Conservation (phyloP, 495 filamentous ascomycete species). For the Emericellopsis terricola region DNA sequence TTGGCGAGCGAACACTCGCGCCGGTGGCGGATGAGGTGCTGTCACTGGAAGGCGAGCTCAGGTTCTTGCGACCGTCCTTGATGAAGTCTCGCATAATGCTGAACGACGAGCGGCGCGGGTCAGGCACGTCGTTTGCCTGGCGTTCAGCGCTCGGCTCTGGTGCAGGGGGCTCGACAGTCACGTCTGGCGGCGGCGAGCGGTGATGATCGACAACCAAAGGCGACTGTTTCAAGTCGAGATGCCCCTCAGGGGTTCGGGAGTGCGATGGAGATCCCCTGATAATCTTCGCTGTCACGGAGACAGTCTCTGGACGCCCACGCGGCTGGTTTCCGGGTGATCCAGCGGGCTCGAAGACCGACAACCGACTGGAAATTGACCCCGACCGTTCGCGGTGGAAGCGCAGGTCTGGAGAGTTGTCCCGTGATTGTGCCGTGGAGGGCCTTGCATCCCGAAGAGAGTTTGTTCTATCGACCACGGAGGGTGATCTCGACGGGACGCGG, state of each 20-base stretch:
- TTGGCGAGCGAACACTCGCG: constrained; percentile 22
- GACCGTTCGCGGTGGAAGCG: constrained; percentile 15
- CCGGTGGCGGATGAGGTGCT: constrained; percentile 14
- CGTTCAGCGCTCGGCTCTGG: constrained; percentile 11
- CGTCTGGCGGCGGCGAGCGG: constrained; percentile 9
- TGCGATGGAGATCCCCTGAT: constrained; percentile 36
- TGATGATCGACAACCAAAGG: constrained; percentile 55
- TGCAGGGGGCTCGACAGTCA: constrained; percentile 6
- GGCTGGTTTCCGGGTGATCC: constrained; percentile 13
- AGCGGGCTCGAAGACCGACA: constrained; percentile 23
- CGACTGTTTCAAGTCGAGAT: constrained; percentile 50
- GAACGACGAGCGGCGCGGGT: not conserved
- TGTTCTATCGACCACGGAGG: constrained; percentile 26
- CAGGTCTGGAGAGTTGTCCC: constrained; percentile 23
- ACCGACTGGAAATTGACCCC: constrained; percentile 24
- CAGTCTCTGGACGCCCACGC: constrained; percentile 40
- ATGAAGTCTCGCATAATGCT: constrained; percentile 31
- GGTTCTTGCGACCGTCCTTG: constrained; percentile 26
- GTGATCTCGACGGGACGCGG: constrained; percentile 19
- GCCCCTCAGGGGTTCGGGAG: constrained; percentile 19
- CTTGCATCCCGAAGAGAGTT: constrained; percentile 15
- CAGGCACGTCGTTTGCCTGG: not conserved
- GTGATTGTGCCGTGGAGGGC: constrained; percentile 20
- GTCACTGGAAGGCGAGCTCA: constrained; percentile 23
- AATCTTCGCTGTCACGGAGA: constrained; percentile 69